Percentiles rank a stretch among this genome's conserved stretches.
phyloP scores from a whole-genome alignment of 1,284 basidiomycete genomes.

The Cryptococcus sp. region DNA sequence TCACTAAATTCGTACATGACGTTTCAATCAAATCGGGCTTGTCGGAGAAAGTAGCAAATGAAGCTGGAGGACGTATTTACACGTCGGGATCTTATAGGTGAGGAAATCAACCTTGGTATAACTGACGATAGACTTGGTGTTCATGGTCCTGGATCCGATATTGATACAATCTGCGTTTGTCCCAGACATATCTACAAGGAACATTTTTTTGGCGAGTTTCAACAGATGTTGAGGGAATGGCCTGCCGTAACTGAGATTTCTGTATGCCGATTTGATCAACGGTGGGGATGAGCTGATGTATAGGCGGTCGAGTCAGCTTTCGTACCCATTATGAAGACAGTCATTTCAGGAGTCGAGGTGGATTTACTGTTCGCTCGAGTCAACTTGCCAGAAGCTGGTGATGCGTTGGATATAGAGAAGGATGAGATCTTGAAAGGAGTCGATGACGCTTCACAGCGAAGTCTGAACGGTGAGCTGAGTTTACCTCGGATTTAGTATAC shows the following conservation, averaged over 20 bases:
- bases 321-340: conserved; percentile 90
- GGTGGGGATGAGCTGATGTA: conserved; percentile 4
- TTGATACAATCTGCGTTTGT: conserved; percentile 97
- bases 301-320: conserved; percentile 94
- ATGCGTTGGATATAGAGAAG: conserved; percentile 83
- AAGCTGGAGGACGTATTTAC: conserved; percentile 96
- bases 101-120: conserved; percentile 4
- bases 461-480: conserved; percentile 70
- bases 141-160: conserved; percentile 93
- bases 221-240: conserved; percentile 77
- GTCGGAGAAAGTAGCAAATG: conserved; percentile 76
- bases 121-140: conserved; percentile 67
- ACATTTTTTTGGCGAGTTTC: conserved; percentile 92
- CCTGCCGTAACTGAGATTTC: conserved; percentile 87
- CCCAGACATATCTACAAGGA: conserved; percentile 92
- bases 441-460: conserved; percentile 91
- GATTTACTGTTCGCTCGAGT: conserved; percentile 83
- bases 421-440: conserved; percentile 87
- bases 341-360: conserved; percentile 86
- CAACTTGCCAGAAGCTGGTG: conserved; percentile 60
- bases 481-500: not conserved
- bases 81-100: conserved; percentile 92
- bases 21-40: conserved; percentile 73
- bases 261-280: conserved; percentile 53
- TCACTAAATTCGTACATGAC: conserved; percentile 88